A percentile compares a stretch with the other conserved stretches of the same genome.
Conservation (phyloP, 176 grass and related monocot genomes). For the Poa annua region DNA sequence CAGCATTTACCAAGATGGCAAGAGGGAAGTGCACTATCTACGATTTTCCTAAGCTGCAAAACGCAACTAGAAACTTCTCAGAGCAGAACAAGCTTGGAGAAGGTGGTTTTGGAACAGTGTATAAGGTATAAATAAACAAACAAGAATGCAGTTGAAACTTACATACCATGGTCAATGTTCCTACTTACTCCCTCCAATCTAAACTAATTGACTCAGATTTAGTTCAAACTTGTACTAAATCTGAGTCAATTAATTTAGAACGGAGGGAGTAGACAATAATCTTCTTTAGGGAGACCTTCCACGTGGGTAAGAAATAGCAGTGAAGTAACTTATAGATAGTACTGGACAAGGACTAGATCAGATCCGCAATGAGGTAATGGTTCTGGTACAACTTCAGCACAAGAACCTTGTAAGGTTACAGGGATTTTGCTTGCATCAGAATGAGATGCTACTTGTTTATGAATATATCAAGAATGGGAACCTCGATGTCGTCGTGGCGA, state of each 20-base stretch:
- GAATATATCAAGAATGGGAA: constrained; percentile 49
- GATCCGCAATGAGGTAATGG: constrained; percentile 45
- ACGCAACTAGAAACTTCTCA: constrained; percentile 57
- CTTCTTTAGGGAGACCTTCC: constrained; percentile 48
- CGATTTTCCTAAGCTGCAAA: constrained; percentile 42
- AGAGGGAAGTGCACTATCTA: constrained; percentile 53
- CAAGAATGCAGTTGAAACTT: background rate
- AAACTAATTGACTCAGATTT: too few relatives aligned
- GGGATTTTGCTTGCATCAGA: constrained; percentile 46
- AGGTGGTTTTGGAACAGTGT: constrained; percentile 55
- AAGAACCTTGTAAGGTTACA: constrained; percentile 59
- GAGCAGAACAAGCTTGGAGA: constrained; percentile 48
- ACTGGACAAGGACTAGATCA: constrained; percentile 31
- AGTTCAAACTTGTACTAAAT: too few relatives aligned
- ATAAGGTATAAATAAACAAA: constrained; percentile 45
- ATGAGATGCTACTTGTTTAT: constrained; percentile 46
- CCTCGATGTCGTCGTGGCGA: too few relatives aligned
- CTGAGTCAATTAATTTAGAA: too few relatives aligned
- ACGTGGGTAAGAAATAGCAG: constrained; percentile 52
- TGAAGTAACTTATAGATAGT: constrained; percentile 48
- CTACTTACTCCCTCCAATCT: too few relatives aligned
- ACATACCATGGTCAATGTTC: background rate
- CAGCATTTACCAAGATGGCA: constrained; percentile 42
- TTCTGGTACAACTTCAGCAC: constrained; percentile 58
- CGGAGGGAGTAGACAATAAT: background rate